A percentile compares a stretch with the other conserved stretches of the same genome.
Conservation (phyloP, 306 rosid species). For the Prunus persica region Prunus_persica_NCBIv2 NC_034014.1:8159501-8160000, state of each 20-base stretch:
- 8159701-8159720: conserved; percentile 9
- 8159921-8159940: conserved; percentile 17
- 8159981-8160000: conserved; percentile 46
- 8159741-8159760: conserved; percentile 87
- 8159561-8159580: conserved; percentile 63
- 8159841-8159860: conserved; percentile 39
- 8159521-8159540: neutral
- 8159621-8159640: conserved; percentile 96
- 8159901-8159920: conserved; percentile 6
- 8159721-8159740: conserved; percentile 39
- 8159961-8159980: conserved; percentile 6
- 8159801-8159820: conserved; percentile 21
- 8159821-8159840: conserved; percentile 51
- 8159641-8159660: conserved; percentile 46
- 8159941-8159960: too few species aligned
- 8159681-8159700: neutral
- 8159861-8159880: conserved; percentile 62
- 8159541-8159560: conserved; percentile 31
- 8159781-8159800: conserved; percentile 2
- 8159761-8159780: conserved; percentile 84
- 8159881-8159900: conserved; percentile 80
- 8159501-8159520: conserved; percentile 14
- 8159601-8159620: conserved; percentile 85
- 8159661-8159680: neutral
- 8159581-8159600: conserved; percentile 90